Conservation (phyloP, 2,329 filamentous ascomycete species). For the Stagonosporopsis cucurbitacearum region DNA sequence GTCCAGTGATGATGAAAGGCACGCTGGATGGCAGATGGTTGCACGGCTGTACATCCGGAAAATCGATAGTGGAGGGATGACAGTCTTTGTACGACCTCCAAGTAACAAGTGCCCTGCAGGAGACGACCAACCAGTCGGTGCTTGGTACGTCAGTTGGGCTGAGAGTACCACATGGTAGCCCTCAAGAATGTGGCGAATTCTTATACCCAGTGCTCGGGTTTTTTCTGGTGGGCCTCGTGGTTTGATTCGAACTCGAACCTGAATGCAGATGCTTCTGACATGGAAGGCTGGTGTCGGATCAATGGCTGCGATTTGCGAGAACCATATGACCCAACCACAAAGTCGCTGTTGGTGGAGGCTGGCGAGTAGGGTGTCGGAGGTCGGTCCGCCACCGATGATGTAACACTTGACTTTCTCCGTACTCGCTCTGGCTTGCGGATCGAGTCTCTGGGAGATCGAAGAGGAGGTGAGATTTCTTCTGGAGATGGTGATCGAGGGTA, state of each 20-base stretch:
- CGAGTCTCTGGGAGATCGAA: conserved; percentile 37
- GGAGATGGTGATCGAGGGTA: conserved; percentile 39
- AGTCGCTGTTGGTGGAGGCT: conserved; percentile 39
- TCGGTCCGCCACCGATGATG: conserved; percentile 44
- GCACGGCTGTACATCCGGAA: conserved; percentile 11
- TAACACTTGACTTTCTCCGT: conserved; percentile 46
- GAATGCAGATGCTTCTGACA: conserved; percentile 48
- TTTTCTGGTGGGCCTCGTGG: conserved; percentile 29
- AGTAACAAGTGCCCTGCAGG: conserved; percentile 11
- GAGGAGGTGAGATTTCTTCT: conserved; percentile 23
- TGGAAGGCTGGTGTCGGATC: conserved; percentile 43
- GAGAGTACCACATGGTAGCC: conserved; percentile 10
- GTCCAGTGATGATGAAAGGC: conserved; percentile 27
- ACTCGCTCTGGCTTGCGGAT: conserved; percentile 42
- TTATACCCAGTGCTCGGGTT: conserved; percentile 30
- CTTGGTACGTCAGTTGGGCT: conserved; percentile 9
- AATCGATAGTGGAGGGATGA: conserved; percentile 9
- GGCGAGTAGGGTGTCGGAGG: conserved; percentile 51
- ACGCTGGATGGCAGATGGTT: conserved; percentile 4
- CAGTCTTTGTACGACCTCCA: conserved; percentile 9
- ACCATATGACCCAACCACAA: conserved; percentile 29
- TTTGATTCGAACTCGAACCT: conserved; percentile 42
- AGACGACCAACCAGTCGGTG: conserved; percentile 11
- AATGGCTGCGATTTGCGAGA: conserved; percentile 42
- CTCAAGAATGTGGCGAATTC: conserved; percentile 3